Conservation (phyloP, 768 basidiomycete species). For the Mycena leptocephala region DNA sequence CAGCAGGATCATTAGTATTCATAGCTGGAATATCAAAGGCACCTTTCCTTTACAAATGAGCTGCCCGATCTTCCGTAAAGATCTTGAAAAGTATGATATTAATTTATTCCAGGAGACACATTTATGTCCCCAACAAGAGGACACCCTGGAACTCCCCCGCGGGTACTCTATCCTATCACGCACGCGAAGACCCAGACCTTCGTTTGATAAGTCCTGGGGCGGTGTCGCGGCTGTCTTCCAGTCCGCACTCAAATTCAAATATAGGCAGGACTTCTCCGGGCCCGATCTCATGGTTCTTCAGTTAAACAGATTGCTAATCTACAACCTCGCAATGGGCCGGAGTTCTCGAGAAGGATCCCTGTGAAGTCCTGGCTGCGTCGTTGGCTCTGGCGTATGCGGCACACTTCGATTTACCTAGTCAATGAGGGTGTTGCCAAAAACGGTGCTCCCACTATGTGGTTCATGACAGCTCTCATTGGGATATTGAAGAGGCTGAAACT, state of each 20-base stretch:
- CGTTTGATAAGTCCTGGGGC: background rate
- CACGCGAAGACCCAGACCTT: background rate
- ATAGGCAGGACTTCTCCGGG: background rate
- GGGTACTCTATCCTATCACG: background rate
- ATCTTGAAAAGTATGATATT: background rate
- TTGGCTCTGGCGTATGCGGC: background rate
- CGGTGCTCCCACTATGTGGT: too few relatives aligned
- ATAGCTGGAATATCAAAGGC: too few relatives aligned
- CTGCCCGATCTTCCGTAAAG: too few relatives aligned
- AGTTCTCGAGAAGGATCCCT: too few relatives aligned
- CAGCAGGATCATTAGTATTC: too few relatives aligned
- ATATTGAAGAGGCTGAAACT: too few relatives aligned
- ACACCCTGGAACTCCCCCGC: background rate
- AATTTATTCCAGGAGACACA: too few relatives aligned
- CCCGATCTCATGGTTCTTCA: background rate
- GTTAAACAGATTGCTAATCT: background rate
- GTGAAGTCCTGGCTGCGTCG: too few relatives aligned
- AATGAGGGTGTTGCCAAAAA: too few relatives aligned
- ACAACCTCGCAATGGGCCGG: background rate
- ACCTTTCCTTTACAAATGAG: too few relatives aligned
- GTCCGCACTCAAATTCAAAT: background rate
- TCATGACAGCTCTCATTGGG: too few relatives aligned
- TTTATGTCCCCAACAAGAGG: too few relatives aligned
- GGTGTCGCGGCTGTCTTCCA: background rate
- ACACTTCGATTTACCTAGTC: background rate